Conservation (phyloP, 2,329 filamentous ascomycete genomes). For the Colletotrichum sublineola region DNA sequence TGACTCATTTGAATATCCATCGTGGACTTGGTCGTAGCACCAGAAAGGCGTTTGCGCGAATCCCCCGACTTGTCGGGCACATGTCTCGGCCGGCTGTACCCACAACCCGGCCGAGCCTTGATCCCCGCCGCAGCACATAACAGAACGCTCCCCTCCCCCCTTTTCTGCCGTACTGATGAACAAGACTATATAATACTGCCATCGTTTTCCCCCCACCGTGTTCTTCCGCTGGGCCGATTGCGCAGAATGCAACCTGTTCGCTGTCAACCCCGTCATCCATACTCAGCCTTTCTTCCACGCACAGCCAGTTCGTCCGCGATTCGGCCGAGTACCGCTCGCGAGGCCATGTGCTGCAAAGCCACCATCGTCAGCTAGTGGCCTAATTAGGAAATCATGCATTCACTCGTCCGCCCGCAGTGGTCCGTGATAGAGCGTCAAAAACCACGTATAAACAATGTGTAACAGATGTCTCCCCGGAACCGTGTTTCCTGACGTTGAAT, state of each 20-base stretch:
- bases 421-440: neutral
- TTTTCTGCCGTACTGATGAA: no score
- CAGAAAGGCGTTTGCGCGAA: neutral
- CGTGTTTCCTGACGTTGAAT: neutral
- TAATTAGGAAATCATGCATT: no score
- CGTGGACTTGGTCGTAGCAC: neutral
- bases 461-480: no score
- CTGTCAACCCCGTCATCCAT: neutral
- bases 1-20: neutral
- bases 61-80: neutral
- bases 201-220: no score
- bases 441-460: neutral
- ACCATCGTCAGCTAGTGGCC: neutral
- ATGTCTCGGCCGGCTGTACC: neutral
- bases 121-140: neutral
- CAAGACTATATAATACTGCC: no score
- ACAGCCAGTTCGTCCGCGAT: neutral
- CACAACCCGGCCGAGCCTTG: constrained; percentile 3
- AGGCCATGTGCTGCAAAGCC: neutral
- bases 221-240: neutral
- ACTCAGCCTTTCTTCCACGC: no score
- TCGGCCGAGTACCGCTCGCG: neutral
- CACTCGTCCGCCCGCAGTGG: constrained; percentile 1
- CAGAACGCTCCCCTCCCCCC: neutral
- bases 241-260: neutral